Percentiles rank a stretch among this genome's conserved stretches.
These are phyloP conservation scores for Eurotiales sp. DNA, from an alignment of 2,329 filamentous ascomycete genomes.

Conservation along the genomic window DNA sequence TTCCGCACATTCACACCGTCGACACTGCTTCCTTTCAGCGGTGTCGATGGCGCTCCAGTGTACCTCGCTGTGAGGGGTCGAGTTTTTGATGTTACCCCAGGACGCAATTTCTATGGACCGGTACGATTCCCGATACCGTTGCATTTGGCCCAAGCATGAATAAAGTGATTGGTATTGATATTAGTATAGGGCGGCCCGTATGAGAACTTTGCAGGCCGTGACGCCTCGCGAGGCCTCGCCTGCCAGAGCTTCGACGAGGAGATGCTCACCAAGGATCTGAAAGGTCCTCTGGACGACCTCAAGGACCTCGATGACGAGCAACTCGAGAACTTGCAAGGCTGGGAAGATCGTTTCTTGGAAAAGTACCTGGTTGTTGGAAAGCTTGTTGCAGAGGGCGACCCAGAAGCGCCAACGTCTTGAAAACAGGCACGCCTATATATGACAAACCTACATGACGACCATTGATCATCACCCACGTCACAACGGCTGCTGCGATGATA, in stretches of 20 bases:
- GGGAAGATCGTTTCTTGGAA: conserved; percentile 89
- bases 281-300: conserved; percentile 75
- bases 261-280: conserved; percentile 88
- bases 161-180: not conserved
- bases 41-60: conserved; percentile 67
- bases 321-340: conserved; percentile 77
- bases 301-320: conserved; percentile 69
- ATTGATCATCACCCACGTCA: too few species aligned
- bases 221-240: conserved; percentile 83
- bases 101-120: conserved; percentile 92
- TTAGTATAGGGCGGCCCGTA: conserved; percentile 70
- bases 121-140: conserved; percentile 24
- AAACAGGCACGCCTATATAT: not conserved
- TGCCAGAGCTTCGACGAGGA: conserved; percentile 90
- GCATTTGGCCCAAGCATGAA: not conserved
- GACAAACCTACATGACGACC: not conserved
- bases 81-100: conserved; percentile 84
- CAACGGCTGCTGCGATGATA: not conserved
- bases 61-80: conserved; percentile 88
- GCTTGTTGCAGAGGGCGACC: conserved; percentile 64
- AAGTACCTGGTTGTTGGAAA: conserved; percentile 96
- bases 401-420: conserved; percentile 27
- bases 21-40: conserved; percentile 83
- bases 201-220: conserved; percentile 89
- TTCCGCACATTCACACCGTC: conserved; percentile 82